These are phyloP conservation scores for Xylariaceae sp. DNA, from an alignment of 2,329 filamentous ascomycete genomes.

Conservation along the genomic window DNA sequence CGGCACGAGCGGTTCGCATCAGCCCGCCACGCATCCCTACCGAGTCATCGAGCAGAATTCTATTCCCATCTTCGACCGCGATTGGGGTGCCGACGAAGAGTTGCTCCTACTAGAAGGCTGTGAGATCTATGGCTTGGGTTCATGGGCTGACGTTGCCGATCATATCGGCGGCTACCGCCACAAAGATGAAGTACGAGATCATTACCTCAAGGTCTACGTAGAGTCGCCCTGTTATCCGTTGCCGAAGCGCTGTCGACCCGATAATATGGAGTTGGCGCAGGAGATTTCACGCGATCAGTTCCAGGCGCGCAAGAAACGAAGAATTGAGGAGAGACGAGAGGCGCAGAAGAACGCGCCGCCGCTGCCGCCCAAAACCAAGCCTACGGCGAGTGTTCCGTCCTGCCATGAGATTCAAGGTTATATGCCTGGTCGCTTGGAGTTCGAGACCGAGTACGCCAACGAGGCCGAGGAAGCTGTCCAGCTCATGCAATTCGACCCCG, in stretches of 20 bases:
- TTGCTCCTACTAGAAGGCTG: constrained; percentile 87
- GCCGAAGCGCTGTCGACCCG: constrained; percentile 76
- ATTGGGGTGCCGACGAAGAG: constrained; percentile 98
- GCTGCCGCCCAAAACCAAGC: constrained; percentile 87
- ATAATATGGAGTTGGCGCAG: constrained; percentile 72
- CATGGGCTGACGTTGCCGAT: constrained; percentile 96
- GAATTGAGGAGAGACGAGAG: constrained; percentile 89
- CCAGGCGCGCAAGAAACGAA: constrained; percentile 82
- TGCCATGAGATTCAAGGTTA: constrained; percentile 98
- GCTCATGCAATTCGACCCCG: constrained; percentile 96
- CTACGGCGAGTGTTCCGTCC: constrained; percentile 87
- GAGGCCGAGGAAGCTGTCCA: constrained; percentile 98
- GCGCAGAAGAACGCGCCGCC: constrained; percentile 77
- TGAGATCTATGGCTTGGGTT: constrained; percentile 92
- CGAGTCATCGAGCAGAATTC: constrained; percentile 98
- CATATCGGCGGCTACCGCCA: constrained; percentile 93
- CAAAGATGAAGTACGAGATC: constrained; percentile 92
- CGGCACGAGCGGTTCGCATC: constrained; percentile 73
- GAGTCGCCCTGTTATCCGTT: constrained; percentile 79
- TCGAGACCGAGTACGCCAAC: constrained; percentile 96
- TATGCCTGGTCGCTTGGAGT: constrained; percentile 95
- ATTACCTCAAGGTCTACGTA: constrained; percentile 86
- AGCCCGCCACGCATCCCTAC: constrained; percentile 79
- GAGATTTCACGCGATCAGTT: constrained; percentile 86
- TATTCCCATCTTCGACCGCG: constrained; percentile 88